Evolutionary conservation across 2,329 filamentous ascomycete genomes (phyloP), one percentile per base, ranked within the genome.

Genomic region (Hymenoscyphus repandus): DNA sequence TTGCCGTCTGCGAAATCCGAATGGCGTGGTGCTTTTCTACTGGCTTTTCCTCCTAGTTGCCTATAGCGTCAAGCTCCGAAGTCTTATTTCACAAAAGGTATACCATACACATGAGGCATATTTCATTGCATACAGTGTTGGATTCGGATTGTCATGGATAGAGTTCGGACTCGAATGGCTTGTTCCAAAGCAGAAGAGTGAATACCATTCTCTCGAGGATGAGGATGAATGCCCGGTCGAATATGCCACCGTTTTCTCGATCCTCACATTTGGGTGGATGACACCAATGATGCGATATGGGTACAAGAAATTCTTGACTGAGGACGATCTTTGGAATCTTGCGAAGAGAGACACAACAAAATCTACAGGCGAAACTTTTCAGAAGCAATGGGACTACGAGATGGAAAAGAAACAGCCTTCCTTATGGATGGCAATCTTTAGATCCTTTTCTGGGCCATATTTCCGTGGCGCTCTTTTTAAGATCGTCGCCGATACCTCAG

Each of bases 191-290:
- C 80, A 82, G 54, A 72, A 83, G 62, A 86, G 83, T 57, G 80
- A 75, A 41, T 88, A 88, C 64, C 79, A 86, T 66, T 81, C 81
- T 5, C 68, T 87, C 44, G 83, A 81, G 6, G 80, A 85, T 53
- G 81, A 82, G 37, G 79, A 86, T 58, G 84, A 88, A 68, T 87
- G 83, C 54, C 77, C 77, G 5, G 51, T 88, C 55, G 91, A 97
- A 70, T 95, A 96, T 67, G 91, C 93, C 11, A 90, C 92, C 53
- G 77, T 97, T 47, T 99, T 99, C 71, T 96, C 92, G 3, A 82
- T 88, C 45, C 77, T 99, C 41, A 96, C 92, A 0, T 99, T 99
- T 69, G 85, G 87, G 49, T 99, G 93, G 93, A 96, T 99, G 92
- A 97, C 93, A 0, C 91, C 93, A 0, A 74, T 99, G 80, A 99